Evolutionary conservation across 1,284 basidiomycete genomes (phyloP).

Genomic region (Dichomitus squalens): DNA sequence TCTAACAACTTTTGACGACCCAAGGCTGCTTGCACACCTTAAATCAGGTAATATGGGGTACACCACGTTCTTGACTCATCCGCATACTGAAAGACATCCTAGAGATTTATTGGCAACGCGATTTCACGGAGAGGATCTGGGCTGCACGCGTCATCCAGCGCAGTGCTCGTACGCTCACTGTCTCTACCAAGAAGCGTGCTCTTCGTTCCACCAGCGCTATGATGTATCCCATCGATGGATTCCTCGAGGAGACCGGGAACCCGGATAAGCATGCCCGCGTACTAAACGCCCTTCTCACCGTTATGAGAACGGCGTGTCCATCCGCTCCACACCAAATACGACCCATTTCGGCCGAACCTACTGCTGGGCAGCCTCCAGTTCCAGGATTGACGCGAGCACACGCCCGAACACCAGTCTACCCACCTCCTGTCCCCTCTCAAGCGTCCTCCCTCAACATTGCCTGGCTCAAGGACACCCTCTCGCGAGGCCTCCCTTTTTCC

Average conservation of each 20-base stretch:
- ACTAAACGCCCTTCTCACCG: conserved; percentile 28
- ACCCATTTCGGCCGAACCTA: background rate
- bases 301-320: conserved; percentile 34
- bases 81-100: too few species aligned
- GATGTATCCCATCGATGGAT: background rate
- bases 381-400: conserved; percentile 9
- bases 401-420: conserved; percentile 5
- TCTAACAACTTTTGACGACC: conserved; percentile 51
- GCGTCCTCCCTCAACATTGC: conserved; percentile 26
- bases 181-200: conserved; percentile 8
- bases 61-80: background rate
- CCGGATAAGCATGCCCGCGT: conserved; percentile 1
- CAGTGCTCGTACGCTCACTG: conserved; percentile 4
- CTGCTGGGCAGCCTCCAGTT: background rate
- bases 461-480: conserved; percentile 29
- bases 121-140: conserved; percentile 24
- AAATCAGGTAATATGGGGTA: background rate
- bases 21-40: conserved; percentile 15
- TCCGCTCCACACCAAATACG: background rate
- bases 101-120: conserved; percentile 23
- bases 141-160: conserved; percentile 12
- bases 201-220: conserved; percentile 8
- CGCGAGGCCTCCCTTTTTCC: conserved; percentile 25
- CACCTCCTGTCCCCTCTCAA: background rate
- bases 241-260: conserved; percentile 6